Evolutionary conservation across 225 moss, liverwort and hornwort species (phyloP), one percentile per base, ranked within the genome.

Genomic region (Pseudisothecium myosuroides): DNA sequence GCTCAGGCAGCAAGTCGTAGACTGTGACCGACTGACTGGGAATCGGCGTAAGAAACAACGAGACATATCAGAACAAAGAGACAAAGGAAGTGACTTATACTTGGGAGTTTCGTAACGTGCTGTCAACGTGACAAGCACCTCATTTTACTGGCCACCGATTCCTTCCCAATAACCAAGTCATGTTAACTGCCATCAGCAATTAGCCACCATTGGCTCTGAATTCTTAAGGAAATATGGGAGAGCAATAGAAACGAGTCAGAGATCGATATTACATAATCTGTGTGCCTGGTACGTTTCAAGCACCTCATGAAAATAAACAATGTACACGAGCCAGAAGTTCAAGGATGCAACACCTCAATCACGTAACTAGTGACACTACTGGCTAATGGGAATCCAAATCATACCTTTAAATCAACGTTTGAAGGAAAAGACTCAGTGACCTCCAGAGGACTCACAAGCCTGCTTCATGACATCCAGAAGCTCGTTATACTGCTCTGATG

Each of bases 321-420:
- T 91, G 78, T 87, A 93, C 86, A 90, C 59, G 84, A 92, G 76
- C 83, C 74, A 81, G 55, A 81, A 79, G 72, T 68, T 87, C 85
- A 86, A 83, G 88, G 67, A 66, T 86, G 60, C 61, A 83, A 79
- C n/a, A 64, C 77, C 74, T 89, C 89, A 85, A 89, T 73, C 67
- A 88, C 61, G 43, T 75, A 62, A 86, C 74, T 68, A 69, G 41
- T 76, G 81, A 60, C 88, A 85, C 83, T 89, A 58, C 76, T 50
- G 56, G 36, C 59, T 66, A 69, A 85, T 34, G 66, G 29, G 82
- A 86, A 89, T 69, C 65, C 87, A 84, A 76, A 91, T 76, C 68
- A 80, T 91, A 89, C 93, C 83, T 91, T 85, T 49, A 60, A 88
- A 91, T 79, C 56, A 92, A 65, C 60, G 68, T 49, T 78, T 63